These are phyloP conservation scores for Zygosaccharomyces pseudorouxii DNA, from an alignment of 805 yeast species.

Conservation along the genomic window DNA sequence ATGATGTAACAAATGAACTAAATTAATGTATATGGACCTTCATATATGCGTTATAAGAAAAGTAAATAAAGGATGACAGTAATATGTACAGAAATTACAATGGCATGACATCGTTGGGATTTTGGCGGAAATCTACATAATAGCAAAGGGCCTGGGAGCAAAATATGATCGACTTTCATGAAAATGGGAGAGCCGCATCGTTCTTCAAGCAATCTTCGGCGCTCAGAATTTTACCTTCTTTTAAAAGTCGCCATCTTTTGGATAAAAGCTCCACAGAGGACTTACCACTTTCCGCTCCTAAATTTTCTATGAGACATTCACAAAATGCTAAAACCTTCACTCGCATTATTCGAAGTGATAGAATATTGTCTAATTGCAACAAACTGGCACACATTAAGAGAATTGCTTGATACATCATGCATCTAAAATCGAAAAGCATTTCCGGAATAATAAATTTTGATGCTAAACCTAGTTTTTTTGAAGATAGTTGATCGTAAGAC, in stretches of 20 bases:
- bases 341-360: slow-evolving; percentile 6
- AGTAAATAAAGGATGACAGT: background rate
- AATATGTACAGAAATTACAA: background rate
- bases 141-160: too few species aligned
- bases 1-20: slow-evolving; percentile 8
- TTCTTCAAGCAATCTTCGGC: background rate
- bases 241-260: slow-evolving; percentile 10
- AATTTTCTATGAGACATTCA: slow-evolving; percentile 8
- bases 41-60: background rate
- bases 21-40: background rate
- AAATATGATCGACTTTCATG: background rate
- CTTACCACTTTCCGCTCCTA: slow-evolving; percentile 17
- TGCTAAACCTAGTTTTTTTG: slow-evolving; percentile 2
- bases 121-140: too few species aligned
- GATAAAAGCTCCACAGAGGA: slow-evolving; percentile 9
- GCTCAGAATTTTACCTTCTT: background rate
- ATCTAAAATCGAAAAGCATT: slow-evolving; percentile 11
- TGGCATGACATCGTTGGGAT: too few species aligned
- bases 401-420: slow-evolving; percentile 15
- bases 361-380: slow-evolving; percentile 3
- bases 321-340: slow-evolving; percentile 12
- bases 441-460: slow-evolving; percentile 7
- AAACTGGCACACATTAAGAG: slow-evolving; percentile 9
- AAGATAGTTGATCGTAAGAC: slow-evolving; percentile 5
- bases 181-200: slow-evolving; percentile 9